A percentile compares a stretch with the other conserved stretches of the same genome.
Conservation (phyloP, 768 basidiomycete species). For the Piloderma croceum region DNA sequence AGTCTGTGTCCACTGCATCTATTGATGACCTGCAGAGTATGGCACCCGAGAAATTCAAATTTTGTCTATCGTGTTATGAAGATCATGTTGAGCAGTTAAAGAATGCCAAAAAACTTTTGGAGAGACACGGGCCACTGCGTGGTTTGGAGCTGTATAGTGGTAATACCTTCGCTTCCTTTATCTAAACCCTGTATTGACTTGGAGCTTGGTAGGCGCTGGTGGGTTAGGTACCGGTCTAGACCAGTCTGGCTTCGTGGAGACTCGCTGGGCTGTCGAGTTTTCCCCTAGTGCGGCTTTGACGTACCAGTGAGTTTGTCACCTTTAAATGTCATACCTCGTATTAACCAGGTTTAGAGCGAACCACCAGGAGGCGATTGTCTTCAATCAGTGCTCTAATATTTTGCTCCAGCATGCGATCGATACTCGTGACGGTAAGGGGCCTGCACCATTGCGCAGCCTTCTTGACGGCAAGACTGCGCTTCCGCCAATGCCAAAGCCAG, state of each 20-base stretch:
- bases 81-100: conserved; percentile 27
- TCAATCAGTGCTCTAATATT: conserved; percentile 57
- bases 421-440: conserved; percentile 34
- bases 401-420: conserved; percentile 57
- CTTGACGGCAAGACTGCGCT: conserved; percentile 34
- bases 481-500: conserved; percentile 48
- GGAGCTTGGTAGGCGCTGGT: conserved; percentile 51
- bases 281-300: conserved; percentile 59
- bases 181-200: neutral
- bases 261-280: conserved; percentile 65
- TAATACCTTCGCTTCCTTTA: conserved; percentile 21
- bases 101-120: conserved; percentile 25
- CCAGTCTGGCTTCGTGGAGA: conserved; percentile 55
- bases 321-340: neutral
- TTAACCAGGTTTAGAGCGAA: conserved; percentile 41
- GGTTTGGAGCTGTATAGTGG: conserved; percentile 70
- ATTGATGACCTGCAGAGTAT: conserved; percentile 12
- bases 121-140: conserved; percentile 40
- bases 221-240: conserved; percentile 67
- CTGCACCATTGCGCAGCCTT: conserved; percentile 32
- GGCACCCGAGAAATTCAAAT: conserved; percentile 19
- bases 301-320: conserved; percentile 41
- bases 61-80: conserved; percentile 37
- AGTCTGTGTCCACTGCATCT: conserved; percentile 14
- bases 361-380: conserved; percentile 55